Percentiles rank a stretch among this genome's conserved stretches.
Conservation (phyloP, 306 rosid species). For the Nissolia schottii region DNA sequence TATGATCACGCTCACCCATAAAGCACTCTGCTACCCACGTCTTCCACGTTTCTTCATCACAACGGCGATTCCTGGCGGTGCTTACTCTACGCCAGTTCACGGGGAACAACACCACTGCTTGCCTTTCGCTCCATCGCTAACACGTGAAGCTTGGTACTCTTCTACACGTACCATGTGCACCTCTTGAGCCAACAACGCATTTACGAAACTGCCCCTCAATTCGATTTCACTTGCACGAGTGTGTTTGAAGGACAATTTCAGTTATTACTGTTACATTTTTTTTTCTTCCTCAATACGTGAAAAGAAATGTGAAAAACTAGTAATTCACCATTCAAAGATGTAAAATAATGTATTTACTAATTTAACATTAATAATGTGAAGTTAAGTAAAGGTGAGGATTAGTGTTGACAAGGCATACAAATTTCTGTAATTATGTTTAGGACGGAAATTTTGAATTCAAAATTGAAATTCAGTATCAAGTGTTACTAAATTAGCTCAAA, state of each 20-base stretch:
- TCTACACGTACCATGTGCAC: slow-evolving; percentile 13
- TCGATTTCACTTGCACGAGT: not conserved
- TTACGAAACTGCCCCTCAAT: not conserved
- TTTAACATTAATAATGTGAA: too few relatives aligned
- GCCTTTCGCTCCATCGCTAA: not conserved
- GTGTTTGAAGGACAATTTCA: not conserved
- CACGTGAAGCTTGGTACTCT: not conserved
- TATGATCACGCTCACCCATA: not conserved
- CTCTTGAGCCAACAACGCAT: not conserved
- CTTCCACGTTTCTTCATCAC: not conserved
- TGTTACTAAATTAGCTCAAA: too few relatives aligned
- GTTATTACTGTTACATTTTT: too few relatives aligned
- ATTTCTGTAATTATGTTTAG: too few relatives aligned
- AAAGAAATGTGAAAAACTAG: too few relatives aligned
- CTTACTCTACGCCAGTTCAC: not conserved
- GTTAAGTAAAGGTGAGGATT: too few relatives aligned
- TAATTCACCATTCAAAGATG: too few relatives aligned
- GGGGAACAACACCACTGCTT: slow-evolving; percentile 13
- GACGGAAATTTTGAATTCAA: too few relatives aligned
- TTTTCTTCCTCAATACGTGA: too few relatives aligned
- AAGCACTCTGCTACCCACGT: not conserved
- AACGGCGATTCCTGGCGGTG: not conserved
- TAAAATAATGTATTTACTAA: too few relatives aligned
- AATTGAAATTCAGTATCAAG: too few relatives aligned
- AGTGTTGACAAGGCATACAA: too few relatives aligned